Percentiles rank a stretch among this genome's conserved stretches.
Conservation (phyloP, 371 early-diverging fungal species). For the Mortierella sp. region DNA sequence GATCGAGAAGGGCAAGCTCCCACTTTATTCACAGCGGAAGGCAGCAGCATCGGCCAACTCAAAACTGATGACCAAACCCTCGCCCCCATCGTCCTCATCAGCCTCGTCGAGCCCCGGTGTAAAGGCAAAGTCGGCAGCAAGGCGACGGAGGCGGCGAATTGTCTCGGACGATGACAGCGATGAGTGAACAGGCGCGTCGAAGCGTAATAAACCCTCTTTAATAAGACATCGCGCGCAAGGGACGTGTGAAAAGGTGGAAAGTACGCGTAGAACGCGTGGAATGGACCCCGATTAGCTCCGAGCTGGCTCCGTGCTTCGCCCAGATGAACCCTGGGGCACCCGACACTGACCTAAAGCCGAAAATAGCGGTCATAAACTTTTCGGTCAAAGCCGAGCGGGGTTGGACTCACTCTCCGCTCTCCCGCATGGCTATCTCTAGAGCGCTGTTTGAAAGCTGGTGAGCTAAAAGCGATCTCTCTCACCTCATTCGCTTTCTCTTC, state of each 20-base stretch:
- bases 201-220: background rate
- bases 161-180: conserved; percentile 26
- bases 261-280: too few species aligned
- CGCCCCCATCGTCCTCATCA: conserved; percentile 20
- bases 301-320: too few species aligned
- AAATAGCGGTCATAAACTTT: too few species aligned
- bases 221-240: background rate
- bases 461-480: background rate
- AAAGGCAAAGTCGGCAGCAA: conserved; percentile 15
- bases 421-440: too few species aligned
- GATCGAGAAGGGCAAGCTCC: conserved; percentile 20
- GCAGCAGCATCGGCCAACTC: conserved; percentile 48
- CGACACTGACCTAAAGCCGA: too few species aligned
- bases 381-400: too few species aligned
- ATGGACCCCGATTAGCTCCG: too few species aligned
- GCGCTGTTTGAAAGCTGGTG: too few species aligned
- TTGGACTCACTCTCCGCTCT: too few species aligned
- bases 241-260: too few species aligned
- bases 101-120: conserved; percentile 7
- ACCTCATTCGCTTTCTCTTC: background rate
- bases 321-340: too few species aligned
- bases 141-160: conserved; percentile 19
- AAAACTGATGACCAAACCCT: conserved; percentile 29
- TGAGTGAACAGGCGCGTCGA: conserved; percentile 4
- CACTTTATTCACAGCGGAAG: conserved; percentile 34